Conservation (phyloP, 2,329 filamentous ascomycete genomes). For the Verticillium tricorpus region DNA sequence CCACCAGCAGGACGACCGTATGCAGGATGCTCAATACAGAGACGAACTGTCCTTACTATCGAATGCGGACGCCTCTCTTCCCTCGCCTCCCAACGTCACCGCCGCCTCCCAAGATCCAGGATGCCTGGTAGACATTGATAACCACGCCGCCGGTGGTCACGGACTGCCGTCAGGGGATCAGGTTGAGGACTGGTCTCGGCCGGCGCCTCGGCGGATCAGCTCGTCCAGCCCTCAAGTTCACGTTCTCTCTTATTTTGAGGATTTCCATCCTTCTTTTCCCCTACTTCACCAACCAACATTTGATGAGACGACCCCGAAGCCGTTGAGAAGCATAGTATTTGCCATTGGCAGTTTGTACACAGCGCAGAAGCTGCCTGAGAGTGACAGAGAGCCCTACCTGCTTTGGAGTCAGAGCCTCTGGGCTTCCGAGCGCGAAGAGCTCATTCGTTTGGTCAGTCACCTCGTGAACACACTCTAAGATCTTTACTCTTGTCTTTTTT, state of each 20-base stretch:
- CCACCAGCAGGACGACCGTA: not conserved
- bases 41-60: no score
- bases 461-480: no score
- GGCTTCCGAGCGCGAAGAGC: conserved; percentile 11
- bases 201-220: not conserved
- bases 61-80: no score
- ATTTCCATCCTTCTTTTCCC: conserved; percentile 18
- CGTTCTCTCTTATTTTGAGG: conserved; percentile 16
- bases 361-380: conserved; percentile 6
- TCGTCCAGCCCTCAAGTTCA: conserved; percentile 2
- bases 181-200: not conserved
- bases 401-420: conserved; percentile 13
- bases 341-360: conserved; percentile 16
- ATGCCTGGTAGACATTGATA: no score
- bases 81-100: no score
- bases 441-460: conserved; percentile 7
- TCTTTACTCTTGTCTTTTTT: not conserved
- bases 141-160: no score
- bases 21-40: no score
- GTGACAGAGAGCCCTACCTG: conserved; percentile 4
- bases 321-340: conserved; percentile 10
- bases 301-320: conserved; percentile 2
- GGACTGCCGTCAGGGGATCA: not conserved
- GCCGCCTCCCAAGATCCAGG: no score
- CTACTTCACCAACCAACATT: conserved; percentile 15